Conservation (phyloP, 2,329 filamentous ascomycete genomes). For the Calycina herbarum region DNA sequence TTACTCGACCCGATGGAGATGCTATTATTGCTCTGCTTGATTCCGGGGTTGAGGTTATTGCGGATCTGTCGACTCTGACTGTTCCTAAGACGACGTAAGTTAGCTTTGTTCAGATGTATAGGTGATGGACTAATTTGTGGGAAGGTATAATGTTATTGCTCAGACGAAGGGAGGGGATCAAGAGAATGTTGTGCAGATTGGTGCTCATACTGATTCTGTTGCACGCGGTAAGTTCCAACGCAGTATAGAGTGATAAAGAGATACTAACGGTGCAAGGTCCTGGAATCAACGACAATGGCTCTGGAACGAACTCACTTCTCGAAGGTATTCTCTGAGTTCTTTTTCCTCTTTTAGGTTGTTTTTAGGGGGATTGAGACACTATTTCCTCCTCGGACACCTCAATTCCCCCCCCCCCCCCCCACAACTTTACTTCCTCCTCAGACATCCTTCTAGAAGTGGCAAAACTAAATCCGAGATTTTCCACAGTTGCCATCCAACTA, state of each 20-base stretch:
- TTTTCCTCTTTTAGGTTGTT: no score
- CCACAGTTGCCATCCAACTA: constrained; percentile 53
- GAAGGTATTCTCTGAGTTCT: background rate
- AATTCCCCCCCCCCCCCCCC: no score
- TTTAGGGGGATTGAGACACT: no score
- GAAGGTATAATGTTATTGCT: constrained; percentile 54
- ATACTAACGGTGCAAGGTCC: constrained; percentile 45
- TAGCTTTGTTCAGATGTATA: no score
- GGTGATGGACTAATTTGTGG: no score
- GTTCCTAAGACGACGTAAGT: constrained; percentile 6
- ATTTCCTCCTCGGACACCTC: no score
- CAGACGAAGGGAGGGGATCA: constrained; percentile 59
- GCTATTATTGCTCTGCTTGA: constrained; percentile 19
- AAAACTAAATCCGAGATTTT: no score
- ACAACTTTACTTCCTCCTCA: no score
- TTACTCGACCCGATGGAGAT: constrained; percentile 42
- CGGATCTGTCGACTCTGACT: constrained; percentile 12
- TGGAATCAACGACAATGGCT: constrained; percentile 41
- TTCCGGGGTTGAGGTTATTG: constrained; percentile 18
- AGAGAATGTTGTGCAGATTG: constrained; percentile 64
- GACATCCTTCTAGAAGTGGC: no score
- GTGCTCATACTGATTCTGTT: constrained; percentile 63
- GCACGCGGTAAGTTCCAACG: constrained; percentile 34
- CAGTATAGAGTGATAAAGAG: background rate
- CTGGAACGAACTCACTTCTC: constrained; percentile 9